Evolutionary conservation across 441 rosid species (phyloP).

Genomic region (Eutrema salsugineum): DNA sequence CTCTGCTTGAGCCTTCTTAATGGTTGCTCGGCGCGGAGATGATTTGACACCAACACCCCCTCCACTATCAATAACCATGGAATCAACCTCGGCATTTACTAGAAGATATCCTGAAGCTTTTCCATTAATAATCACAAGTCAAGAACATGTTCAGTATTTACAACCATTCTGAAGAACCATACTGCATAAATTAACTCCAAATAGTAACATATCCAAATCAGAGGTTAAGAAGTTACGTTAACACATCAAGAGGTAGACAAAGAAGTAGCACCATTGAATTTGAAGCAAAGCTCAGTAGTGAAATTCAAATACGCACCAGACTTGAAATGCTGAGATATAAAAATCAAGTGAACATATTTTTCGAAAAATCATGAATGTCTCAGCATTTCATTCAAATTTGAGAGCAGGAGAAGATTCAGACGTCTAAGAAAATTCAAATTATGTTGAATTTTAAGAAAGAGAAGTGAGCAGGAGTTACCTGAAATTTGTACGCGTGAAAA

Average conservation of each 20-base stretch:
- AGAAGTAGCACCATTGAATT: background rate
- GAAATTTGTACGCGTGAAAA: background rate
- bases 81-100: conserved; percentile 92
- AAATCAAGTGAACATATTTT: conserved; percentile 4
- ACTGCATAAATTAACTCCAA: background rate
- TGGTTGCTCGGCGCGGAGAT: conserved; percentile 81
- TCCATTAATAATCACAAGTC: conserved; percentile 30
- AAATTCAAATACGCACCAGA: background rate
- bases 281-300: background rate
- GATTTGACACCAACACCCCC: conserved; percentile 74
- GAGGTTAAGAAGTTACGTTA: background rate
- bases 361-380: background rate
- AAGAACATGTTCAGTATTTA: background rate
- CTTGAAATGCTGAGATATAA: conserved; percentile 8
- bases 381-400: conserved; percentile 32
- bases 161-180: background rate
- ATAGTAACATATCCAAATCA: too few relatives aligned
- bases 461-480: conserved; percentile 24
- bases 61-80: conserved; percentile 94
- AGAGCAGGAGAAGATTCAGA: background rate
- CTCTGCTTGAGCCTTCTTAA: conserved; percentile 91
- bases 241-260: background rate
- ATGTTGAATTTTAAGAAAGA: background rate
- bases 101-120: conserved; percentile 47
- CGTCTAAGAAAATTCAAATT: background rate